Evolutionary conservation across 2,329 filamentous ascomycete genomes (phyloP), one percentile per base, ranked within the genome.

Genomic region (Ciborinia camelliae): DNA sequence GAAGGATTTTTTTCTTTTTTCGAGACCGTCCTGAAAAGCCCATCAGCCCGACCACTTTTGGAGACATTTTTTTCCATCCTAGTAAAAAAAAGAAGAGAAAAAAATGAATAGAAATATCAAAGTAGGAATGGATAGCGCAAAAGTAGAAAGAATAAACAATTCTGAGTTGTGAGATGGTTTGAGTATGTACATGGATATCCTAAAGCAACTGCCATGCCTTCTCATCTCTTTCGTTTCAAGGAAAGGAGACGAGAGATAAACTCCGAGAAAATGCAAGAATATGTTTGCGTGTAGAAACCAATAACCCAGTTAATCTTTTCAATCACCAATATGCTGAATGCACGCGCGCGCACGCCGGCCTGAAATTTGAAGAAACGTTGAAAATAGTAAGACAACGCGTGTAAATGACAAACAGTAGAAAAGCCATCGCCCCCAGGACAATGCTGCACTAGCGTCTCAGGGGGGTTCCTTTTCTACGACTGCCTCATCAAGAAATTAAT

Each of bases 371-470:
- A 63, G 54, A 52, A 30, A 45, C 48, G 37, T 62, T 55, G 35
- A 59, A 63, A 63, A 63, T 28, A 50, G 26, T 28, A 51, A 62
- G 55, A 59, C 41, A 61, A 61, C 45, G 58, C 58, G 52, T 52
- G 58, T 52, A 61, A 43, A 63, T 58, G 52, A 48, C 62, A 39
- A 54, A 51, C 20, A 58, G 26, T 39, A 50, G 35, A 58, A 62
- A 70, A 52, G 54, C 52, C 41, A 59, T 26, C 30, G 43, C 41
- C 41, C 63, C 62, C 53, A 53, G 68, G 71, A 71, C 71, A 67
- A 69, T 74, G 73, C 73, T 74, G 73, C 73, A 73, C 73, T 74
- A 74, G 73, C 73, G 69, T 74, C 72, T 71, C 69, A 57, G 67
- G 65, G 63, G 41, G 67, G 64, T 45, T 55, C 32, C n/a, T 60